Evolutionary conservation across 2,329 filamentous ascomycete species (phyloP), one percentile per base, ranked within the genome.

Genomic region (Cladosporium cucumerinum): DNA sequence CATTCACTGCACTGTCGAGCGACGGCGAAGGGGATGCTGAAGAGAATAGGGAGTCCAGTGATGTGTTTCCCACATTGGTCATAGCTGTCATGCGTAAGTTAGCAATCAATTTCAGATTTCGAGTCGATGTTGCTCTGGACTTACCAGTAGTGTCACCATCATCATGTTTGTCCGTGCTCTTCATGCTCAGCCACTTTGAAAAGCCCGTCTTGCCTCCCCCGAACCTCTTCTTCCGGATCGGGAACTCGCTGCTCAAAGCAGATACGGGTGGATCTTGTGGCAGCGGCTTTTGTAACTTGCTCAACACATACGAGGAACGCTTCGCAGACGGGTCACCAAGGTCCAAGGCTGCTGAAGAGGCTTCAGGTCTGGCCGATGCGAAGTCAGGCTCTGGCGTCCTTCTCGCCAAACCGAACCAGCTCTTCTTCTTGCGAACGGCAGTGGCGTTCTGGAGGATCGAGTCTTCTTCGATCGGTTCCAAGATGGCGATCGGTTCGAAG

Each of bases 181-280:
- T 84, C 70, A 81, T 83, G 51, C 83, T 79, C 60, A 87, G 81
- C 61, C 84, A 80, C 66, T 81, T 84, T 51, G 85, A 77, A 65
- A 86, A 80, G 7, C 82, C 81, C 32, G 75, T 77, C 63, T 82
- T 82, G 67, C 69, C 78, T 66, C 70, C 69, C 46, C 57, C 68
- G 48, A 72, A 70, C 16, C 69, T 71, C 66, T 72, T 74, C 68
- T 73, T 77, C 28, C 80, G 79, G 63, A 80, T 78, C 3, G 79
- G 79, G 51, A 81, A 80, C 62, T 81, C 80, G 69, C 77, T 80
- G 54, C 71, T 76, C 70, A 75, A 55, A 69, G 71, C 62, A 67
- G 74, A 68, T 64, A 70, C 7, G 60, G 72, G 65, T 67, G 69
- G 68, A 54, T 76, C 77, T 30, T 68, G 65, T 26, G 70, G 70